Evolutionary conservation across 1,284 basidiomycete genomes (phyloP).

Genomic region (Heterobasidion parviporum): DNA sequence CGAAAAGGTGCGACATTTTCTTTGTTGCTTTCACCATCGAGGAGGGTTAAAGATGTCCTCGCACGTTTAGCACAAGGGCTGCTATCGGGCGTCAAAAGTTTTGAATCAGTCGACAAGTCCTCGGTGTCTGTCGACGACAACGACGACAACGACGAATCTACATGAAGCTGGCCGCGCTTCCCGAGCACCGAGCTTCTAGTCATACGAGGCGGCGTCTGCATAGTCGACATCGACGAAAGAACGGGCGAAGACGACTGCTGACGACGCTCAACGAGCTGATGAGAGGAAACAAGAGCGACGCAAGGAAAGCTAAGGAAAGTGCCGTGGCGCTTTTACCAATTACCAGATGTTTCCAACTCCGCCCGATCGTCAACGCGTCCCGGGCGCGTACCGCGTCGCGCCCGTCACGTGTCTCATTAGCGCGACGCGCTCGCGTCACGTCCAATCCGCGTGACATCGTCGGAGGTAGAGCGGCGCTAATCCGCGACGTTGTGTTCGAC

Average conservation of each 20-base stretch:
- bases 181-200: slow-evolving; percentile 46
- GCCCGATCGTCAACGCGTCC: slow-evolving; percentile 7
- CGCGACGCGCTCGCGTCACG: slow-evolving; percentile 13
- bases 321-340: slow-evolving; percentile 5
- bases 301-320: slow-evolving; percentile 3
- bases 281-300: slow-evolving; percentile 8
- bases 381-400: slow-evolving; percentile 20
- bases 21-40: slow-evolving; percentile 61
- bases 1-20: slow-evolving; percentile 65
- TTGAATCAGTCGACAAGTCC: slow-evolving; percentile 4
- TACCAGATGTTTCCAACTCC: slow-evolving; percentile 19
- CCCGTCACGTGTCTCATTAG: slow-evolving; percentile 15
- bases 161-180: slow-evolving; percentile 39
- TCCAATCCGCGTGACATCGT: background rate
- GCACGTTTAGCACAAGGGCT: slow-evolving; percentile 61
- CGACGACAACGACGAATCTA: slow-evolving; percentile 8
- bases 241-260: slow-evolving; percentile 2
- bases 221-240: slow-evolving; percentile 8
- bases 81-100: slow-evolving; percentile 46
- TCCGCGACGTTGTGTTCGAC: background rate
- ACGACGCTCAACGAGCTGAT: slow-evolving; percentile 5
- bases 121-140: slow-evolving; percentile 10
- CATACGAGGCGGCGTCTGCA: slow-evolving; percentile 14
- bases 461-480: background rate
- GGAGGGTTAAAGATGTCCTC: slow-evolving; percentile 32